Percentiles rank a stretch among this genome's conserved stretches.
These are phyloP conservation scores for Aspergillus sparsus DNA, from an alignment of 495 filamentous ascomycete genomes.

Conservation along the genomic window DNA sequence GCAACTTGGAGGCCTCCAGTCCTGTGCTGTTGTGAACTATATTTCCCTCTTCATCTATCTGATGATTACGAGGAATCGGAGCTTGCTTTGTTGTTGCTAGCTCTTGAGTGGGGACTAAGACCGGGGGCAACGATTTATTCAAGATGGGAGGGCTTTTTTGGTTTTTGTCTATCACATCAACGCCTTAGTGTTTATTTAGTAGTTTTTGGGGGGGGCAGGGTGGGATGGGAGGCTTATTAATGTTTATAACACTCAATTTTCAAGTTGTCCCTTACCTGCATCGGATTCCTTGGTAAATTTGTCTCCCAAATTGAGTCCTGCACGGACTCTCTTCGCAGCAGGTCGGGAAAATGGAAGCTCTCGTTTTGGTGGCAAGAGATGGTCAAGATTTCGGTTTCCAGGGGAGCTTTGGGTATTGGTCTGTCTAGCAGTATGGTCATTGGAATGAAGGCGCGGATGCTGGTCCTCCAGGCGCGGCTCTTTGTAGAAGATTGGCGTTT, in stretches of 20 bases:
- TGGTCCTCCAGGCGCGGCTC: neutral
- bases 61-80: too few species aligned
- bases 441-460: neutral
- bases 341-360: conserved; percentile 44
- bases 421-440: conserved; percentile 19
- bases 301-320: neutral
- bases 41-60: neutral
- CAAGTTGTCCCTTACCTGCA: neutral
- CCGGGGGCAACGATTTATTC: too few species aligned
- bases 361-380: conserved; percentile 49
- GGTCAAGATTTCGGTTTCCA: conserved; percentile 33
- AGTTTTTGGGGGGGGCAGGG: too few species aligned
- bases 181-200: too few species aligned
- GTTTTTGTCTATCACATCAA: too few species aligned
- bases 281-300: neutral
- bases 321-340: conserved; percentile 24
- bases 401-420: conserved; percentile 26
- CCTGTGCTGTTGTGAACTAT: neutral
- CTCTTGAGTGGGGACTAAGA: too few species aligned
- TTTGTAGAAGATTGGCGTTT: conserved; percentile 8
- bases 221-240: too few species aligned
- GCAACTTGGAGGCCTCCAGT: conserved; percentile 20
- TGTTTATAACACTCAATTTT: neutral
- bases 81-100: too few species aligned
- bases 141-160: too few species aligned